These are phyloP conservation scores for Termitomyces titanicus DNA, from an alignment of 768 basidiomycete genomes.

Conservation along the genomic window DNA sequence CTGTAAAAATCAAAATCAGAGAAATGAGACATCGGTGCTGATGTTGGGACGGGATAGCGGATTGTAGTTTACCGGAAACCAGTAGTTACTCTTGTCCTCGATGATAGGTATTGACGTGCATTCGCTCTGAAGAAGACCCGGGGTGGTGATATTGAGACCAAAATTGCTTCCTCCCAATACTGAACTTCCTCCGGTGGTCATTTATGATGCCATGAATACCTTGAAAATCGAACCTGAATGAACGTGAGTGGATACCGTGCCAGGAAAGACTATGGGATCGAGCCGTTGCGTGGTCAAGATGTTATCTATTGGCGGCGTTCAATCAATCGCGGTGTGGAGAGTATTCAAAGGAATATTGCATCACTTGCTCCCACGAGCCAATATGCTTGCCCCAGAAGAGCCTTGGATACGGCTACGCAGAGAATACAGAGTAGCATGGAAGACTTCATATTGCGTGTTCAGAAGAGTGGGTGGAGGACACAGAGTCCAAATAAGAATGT, in stretches of 20 bases:
- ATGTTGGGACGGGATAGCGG: background rate
- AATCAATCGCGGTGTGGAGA: background rate
- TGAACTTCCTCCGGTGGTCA: constrained; percentile 4
- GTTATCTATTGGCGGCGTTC: constrained; percentile 21
- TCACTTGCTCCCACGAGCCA: constrained; percentile 30
- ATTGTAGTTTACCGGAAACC: constrained; percentile 18
- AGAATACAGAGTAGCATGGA: background rate
- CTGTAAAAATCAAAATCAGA: background rate
- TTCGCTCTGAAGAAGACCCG: constrained; percentile 26
- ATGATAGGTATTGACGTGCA: constrained; percentile 35
- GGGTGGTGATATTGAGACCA: constrained; percentile 25
- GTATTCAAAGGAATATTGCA: constrained; percentile 1
- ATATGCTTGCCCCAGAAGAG: constrained; percentile 10
- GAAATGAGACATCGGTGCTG: background rate
- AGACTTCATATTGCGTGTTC: background rate
- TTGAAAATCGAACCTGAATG: constrained; percentile 24
- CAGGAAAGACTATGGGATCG: constrained; percentile 34
- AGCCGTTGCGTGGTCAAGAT: constrained; percentile 34
- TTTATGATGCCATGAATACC: background rate
- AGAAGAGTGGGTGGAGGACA: background rate
- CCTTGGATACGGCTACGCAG: background rate
- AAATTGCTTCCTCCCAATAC: constrained; percentile 38
- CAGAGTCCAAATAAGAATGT: background rate
- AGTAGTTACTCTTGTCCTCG: constrained; percentile 35
- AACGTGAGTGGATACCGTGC: constrained; percentile 29